These are phyloP conservation scores for Paramecium pentaurelia DNA, from an alignment of 73 alveolate species.

Conservation along the genomic window DNA sequence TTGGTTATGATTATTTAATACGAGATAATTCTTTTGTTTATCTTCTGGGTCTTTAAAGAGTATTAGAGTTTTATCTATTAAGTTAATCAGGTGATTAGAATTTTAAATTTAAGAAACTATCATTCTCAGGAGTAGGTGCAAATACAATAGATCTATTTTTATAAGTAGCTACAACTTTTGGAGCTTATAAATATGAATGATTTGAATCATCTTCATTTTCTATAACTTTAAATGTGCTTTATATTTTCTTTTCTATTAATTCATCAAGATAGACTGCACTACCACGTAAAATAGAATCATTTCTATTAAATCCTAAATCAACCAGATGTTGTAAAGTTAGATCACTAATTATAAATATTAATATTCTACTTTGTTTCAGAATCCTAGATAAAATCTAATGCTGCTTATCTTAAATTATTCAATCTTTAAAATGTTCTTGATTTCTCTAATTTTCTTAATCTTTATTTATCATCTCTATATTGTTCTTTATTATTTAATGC, in stretches of 20 bases:
- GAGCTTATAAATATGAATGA: background rate
- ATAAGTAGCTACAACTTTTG: background rate
- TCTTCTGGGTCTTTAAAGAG: background rate
- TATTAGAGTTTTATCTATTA: background rate
- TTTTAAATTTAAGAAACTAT: background rate
- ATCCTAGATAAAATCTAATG: background rate
- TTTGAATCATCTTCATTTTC: background rate
- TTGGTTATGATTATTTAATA: background rate
- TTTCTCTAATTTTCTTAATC: background rate
- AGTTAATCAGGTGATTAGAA: background rate
- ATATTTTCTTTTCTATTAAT: background rate
- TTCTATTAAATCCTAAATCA: background rate
- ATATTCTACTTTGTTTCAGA: background rate
- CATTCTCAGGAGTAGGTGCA: background rate
- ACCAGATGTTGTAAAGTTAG: background rate
- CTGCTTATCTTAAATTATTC: background rate
- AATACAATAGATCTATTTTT: background rate
- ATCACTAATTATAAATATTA: background rate
- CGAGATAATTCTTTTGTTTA: background rate
- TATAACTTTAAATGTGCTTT: background rate
- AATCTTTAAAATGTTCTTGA: background rate
- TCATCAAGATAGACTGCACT: background rate
- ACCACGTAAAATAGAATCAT: background rate
- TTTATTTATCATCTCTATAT: background rate
- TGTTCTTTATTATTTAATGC: background rate